A percentile compares a stretch with the other conserved stretches of the same genome.
Conservation (phyloP, 345 rosid species). For the Psidium guajava region DNA sequence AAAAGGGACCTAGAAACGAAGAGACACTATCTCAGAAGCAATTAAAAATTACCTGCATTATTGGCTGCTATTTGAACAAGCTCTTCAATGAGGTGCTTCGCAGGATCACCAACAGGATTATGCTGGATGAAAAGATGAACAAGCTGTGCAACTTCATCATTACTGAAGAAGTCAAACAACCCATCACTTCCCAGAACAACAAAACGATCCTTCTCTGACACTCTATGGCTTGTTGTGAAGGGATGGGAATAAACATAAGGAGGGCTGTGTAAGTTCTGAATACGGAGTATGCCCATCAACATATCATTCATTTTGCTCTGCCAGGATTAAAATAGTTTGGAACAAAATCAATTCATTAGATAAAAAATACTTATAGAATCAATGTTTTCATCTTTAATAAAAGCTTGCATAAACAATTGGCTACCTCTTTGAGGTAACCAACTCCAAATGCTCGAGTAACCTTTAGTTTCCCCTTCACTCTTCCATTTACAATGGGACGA, state of each 20-base stretch:
- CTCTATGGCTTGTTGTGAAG: constrained; percentile 6
- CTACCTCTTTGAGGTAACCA: constrained; percentile 19
- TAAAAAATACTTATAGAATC: not conserved
- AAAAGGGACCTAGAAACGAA: not conserved
- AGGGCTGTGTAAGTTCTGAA: constrained; percentile 7
- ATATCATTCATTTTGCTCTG: constrained; percentile 15
- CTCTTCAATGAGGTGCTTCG: constrained; percentile 5
- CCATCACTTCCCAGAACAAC: constrained; percentile 13
- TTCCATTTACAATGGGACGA: constrained; percentile 2
- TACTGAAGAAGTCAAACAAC: constrained; percentile 12
- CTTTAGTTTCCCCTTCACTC: constrained; percentile 14
- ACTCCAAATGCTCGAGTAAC: constrained; percentile 10
- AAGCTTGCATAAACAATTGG: not conserved
- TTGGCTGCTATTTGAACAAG: constrained; percentile 11
- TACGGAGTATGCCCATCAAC: constrained; percentile 13
- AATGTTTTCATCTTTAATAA: not conserved
- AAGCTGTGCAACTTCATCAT: constrained; percentile 3
- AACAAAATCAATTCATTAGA: not conserved
- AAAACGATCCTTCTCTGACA: constrained; percentile 7
- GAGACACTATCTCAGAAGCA: not conserved
- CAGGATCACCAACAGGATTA: constrained; percentile 12
- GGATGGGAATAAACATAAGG: constrained; percentile 12
- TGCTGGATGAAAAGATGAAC: constrained; percentile 7
- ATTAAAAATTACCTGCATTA: constrained; percentile 2
- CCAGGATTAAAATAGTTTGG: not conserved